Evolutionary conservation across 1,284 basidiomycete species (phyloP), one percentile per base, ranked within the genome.

Genomic region (Rhodotorula sp.): DNA sequence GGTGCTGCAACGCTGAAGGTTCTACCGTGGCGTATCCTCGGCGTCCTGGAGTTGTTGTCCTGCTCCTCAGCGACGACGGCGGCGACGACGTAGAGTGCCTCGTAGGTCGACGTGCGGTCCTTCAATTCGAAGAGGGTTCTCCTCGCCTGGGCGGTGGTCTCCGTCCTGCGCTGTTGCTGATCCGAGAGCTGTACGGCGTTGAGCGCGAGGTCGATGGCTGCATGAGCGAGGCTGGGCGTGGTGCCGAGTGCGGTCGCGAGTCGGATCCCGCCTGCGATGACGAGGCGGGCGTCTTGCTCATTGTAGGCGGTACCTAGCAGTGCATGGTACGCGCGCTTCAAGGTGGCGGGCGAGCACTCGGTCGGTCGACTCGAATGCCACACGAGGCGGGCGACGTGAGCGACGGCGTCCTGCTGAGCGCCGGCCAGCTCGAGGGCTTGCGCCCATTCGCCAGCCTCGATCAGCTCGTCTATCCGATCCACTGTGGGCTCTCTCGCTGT

Each of bases 31-130:
- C 54, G 23, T 12, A 28, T 28, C 26, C 54, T n/a, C 26, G 54
- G 54, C 3, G 54, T 55, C 52, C 15, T 55, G 23, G 26, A 15
- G 23, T 12, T 23, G 16, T 18, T 26, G 31, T 54, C 43, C n/a
- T 45, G 31, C 8, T 2, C 55, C 2, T 18, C 60, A 1, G 52
- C 47, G 7, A 31, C 55, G 19, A 21, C 50, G 34, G 34, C 15
- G 19, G 34, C 16, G 19, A 28, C 55, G 50, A 50, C 71, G 62
- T 70, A 77, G 19, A 76, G 60, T 15, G 66, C 62, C 48, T 71
- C 67, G 66, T 69, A 77, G 28, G 70, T 76, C 21, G 59, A 56
- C 10, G 59, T 62, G 55, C 70, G 70, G 68, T 78, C 77, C 18
- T 64, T 47, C 23, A 67, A 10, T 8, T 72, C 68, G 43, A 78